phyloP scores from a whole-genome alignment of 1,284 basidiomycete genomes.

The Chondrostereum purpureum region DNA sequence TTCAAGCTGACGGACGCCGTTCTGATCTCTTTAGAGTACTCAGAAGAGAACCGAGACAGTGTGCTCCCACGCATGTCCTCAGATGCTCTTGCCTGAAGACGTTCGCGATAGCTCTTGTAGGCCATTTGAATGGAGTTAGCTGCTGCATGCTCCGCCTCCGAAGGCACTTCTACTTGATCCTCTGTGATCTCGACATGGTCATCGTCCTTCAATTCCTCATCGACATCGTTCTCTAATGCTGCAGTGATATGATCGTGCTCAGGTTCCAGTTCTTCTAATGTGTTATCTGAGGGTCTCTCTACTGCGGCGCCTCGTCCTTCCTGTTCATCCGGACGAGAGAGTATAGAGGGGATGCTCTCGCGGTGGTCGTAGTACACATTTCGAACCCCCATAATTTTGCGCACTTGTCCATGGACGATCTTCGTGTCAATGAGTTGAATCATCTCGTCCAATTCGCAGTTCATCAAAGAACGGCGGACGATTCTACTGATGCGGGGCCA shows the following conservation, averaged over 20 bases:
- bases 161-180: background rate
- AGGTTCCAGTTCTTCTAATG: no score
- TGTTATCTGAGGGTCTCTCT: no score
- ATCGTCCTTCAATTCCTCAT: no score
- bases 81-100: background rate
- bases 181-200: background rate
- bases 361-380: no score
- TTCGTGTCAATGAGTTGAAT: background rate
- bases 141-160: background rate
- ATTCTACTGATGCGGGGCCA: background rate
- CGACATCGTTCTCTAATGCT: no score
- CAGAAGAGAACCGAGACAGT: background rate
- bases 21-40: background rate
- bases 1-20: no score
- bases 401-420: background rate
- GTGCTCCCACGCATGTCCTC: background rate
- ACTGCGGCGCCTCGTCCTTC: no score
- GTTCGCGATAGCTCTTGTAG: background rate
- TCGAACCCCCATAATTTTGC: background rate
- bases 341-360: no score
- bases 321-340: no score
- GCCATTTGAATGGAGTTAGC: background rate
- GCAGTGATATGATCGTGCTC: no score
- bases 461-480: background rate
- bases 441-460: background rate